A percentile compares a stretch with the other conserved stretches of the same genome.
phyloP scores from a whole-genome alignment of 345 rosid genomes.

The Adansonia digitata region DNA sequence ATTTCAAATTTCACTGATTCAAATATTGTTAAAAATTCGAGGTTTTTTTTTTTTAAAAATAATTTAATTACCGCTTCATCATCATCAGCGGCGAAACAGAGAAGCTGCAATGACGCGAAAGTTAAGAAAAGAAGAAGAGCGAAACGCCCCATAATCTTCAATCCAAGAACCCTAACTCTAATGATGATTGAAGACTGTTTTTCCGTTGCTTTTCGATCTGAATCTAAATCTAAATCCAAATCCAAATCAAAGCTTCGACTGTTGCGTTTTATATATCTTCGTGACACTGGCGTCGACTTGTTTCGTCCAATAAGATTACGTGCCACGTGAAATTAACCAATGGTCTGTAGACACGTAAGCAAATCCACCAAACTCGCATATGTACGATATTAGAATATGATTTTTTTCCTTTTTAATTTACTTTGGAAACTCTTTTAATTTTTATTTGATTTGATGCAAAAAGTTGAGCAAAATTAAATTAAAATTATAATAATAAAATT shows the following conservation, averaged over 20 bases:
- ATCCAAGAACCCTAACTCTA: conserved; percentile 11
- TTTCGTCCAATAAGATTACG: conserved; percentile 29
- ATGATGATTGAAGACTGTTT: not conserved
- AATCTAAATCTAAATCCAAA: conserved; percentile 13
- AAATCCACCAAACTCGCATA: not conserved
- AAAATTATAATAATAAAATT: too few species aligned
- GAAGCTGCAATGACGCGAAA: conserved; percentile 39
- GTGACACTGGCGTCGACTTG: conserved; percentile 17
- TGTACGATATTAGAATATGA: not conserved
- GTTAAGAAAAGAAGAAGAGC: conserved; percentile 42
- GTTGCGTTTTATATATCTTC: conserved; percentile 23
- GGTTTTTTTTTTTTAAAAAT: not conserved
- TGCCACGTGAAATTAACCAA: conserved; percentile 31
- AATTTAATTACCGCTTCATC: conserved; percentile 37
- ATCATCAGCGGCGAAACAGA: conserved; percentile 50
- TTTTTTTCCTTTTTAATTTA: too few species aligned
- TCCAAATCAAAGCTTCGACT: not conserved
- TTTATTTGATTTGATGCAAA: too few species aligned
- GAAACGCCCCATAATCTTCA: conserved; percentile 33
- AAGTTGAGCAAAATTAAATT: too few species aligned
- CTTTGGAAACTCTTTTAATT: too few species aligned
- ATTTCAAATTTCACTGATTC: not conserved
- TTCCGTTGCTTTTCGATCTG: not conserved
- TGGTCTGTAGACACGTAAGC: conserved; percentile 16
- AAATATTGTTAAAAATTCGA: too few species aligned